Evolutionary conservation across 106 monocot species (phyloP), one percentile per base, ranked within the genome.

Genomic region (Hemerocallis citrina): DNA sequence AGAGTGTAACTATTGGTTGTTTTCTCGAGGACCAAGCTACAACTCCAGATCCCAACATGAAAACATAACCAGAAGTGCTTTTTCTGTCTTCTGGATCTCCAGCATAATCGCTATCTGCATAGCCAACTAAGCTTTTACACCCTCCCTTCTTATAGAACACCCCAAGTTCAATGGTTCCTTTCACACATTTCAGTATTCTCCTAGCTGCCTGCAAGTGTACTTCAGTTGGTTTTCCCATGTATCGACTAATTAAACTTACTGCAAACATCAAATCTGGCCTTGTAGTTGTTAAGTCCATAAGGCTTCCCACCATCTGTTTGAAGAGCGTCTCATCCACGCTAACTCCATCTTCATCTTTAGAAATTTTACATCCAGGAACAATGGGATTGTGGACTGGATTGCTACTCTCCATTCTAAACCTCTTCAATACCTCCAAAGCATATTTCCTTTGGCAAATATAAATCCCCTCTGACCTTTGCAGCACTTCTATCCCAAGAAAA

Each of bases 281-380:
- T 67, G 60, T 74, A 21, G 46, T 23, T 25, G 58, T 59, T 6
- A 66, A 21, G 39, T 74, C 66, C 66, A 66, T 47, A 21, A 74
- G 61, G 16, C 48, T 42, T 2, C 74, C 67, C n/a, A 67, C 41
- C 8, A 66, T n/a, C 5, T 33, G 3, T 34, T 59, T 73, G 66
- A 65, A 73, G 35, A 22, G 56, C 14, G 69, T 69, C 39, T 7
- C 7, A 21, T 49, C 3, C 8, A 0, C 61, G n/a, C 17, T 41
- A 5, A 3, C 19, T 15, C 40, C 40, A n/a, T 4, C 36, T 17
- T 61, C 60, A 39, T 61, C 17, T 6, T 40, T 54, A 38, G 15
- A 34, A 22, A 65, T 14, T 56, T 65, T 64, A 0, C 21, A 17
- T 3, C 50, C 54, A 41, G 9, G 23, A 13, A 22, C 55, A 5